Base-by-base conservation (phyloP, 2,329 filamentous ascomycete genomes). In the Apiospora hydei region DNA sequence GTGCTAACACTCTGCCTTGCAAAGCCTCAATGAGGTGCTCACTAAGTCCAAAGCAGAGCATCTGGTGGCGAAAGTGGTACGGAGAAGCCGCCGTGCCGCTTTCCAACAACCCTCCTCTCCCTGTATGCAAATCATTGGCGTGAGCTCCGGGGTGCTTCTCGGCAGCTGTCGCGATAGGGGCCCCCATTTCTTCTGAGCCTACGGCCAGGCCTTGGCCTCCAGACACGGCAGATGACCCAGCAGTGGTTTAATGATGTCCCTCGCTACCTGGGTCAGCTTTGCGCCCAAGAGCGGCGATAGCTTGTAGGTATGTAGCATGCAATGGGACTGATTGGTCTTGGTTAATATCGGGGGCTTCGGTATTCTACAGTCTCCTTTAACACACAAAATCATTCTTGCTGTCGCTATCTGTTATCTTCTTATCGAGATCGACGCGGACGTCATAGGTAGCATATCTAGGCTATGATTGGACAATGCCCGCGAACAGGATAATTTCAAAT, bases 11-110 rank as follows among this genome's bases (percentile, higher is more conserved):
- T 41, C 57, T 64, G 57, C 57, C 57, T 41, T 41, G 57, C 57
- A 24, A 64, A 64, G 57, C 57, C 57, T 64, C 57, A 1, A 64
- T 41, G 30, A 57, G 51, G 14, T 34, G 51, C 51, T 34, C 51
- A 10, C 51, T 21, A 47, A 47, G 18, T 18, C 30, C 30, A 18
- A 6, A 34, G 26, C 3, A 38, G 51, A 47, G 44, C 46, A 3
- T 11, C 18, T 41, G 57, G 57, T 64, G 57, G 57, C 57, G 57
- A 64, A 2, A 64, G 41, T 34, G 30, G 57, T 24, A n/a, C 57
- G 57, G 57, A 41, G 34, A 24, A 30, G 34, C 57, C 57, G 57
- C 34, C 38, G 34, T 41, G 30, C 30, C 18, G 57, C 34, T 38
- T 13, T 61, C 30, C 53, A 38, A 38, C 7, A n/a, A 5, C 13